Evolutionary conservation across 2,329 filamentous ascomycete species (phyloP).

Genomic region (Cercospora sp.): DNA sequence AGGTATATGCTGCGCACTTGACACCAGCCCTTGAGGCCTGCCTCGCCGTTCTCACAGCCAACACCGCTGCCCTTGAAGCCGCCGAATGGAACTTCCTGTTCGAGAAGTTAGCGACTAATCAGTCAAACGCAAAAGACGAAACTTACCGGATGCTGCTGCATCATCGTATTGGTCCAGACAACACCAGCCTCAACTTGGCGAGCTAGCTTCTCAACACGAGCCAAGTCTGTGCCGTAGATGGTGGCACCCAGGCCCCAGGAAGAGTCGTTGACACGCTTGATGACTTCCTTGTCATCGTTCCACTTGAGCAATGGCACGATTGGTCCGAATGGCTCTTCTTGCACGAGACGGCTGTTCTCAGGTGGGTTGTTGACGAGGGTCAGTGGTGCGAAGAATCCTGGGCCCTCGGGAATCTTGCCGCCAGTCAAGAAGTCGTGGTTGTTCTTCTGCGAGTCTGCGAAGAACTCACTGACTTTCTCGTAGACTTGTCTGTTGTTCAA

Average conservation of each 20-base stretch:
- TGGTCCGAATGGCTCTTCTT: slow-evolving; percentile 88
- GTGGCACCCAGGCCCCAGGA: slow-evolving; percentile 89
- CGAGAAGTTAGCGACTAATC: slow-evolving; percentile 1
- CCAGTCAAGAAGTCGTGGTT: slow-evolving; percentile 72
- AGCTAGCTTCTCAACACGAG: slow-evolving; percentile 70
- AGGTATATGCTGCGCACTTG: slow-evolving; percentile 48
- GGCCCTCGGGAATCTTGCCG: slow-evolving; percentile 43
- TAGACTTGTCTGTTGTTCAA: slow-evolving; percentile 67
- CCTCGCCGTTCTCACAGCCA: slow-evolving; percentile 56
- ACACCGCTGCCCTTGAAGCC: slow-evolving; percentile 65
- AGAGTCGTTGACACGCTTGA: slow-evolving; percentile 86
- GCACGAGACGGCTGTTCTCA: slow-evolving; percentile 84
- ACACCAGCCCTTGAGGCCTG: slow-evolving; percentile 46
- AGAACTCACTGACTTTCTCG: slow-evolving; percentile 78
- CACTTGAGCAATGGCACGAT: slow-evolving; percentile 89
- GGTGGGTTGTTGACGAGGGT: slow-evolving; percentile 76
- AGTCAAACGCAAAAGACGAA: not conserved
- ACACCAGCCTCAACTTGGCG: slow-evolving; percentile 85
- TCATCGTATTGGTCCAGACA: slow-evolving; percentile 55
- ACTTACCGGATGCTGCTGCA: slow-evolving; percentile 29
- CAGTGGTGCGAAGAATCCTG: slow-evolving; percentile 55
- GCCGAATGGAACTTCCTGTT: slow-evolving; percentile 57
- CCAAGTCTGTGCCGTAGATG: slow-evolving; percentile 87
- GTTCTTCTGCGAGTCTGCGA: slow-evolving; percentile 66
- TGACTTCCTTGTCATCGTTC: slow-evolving; percentile 73